These are phyloP conservation scores for Coccinonectria pachysandricola DNA, from an alignment of 2,329 filamentous ascomycete genomes.

Conservation along the genomic window DNA sequence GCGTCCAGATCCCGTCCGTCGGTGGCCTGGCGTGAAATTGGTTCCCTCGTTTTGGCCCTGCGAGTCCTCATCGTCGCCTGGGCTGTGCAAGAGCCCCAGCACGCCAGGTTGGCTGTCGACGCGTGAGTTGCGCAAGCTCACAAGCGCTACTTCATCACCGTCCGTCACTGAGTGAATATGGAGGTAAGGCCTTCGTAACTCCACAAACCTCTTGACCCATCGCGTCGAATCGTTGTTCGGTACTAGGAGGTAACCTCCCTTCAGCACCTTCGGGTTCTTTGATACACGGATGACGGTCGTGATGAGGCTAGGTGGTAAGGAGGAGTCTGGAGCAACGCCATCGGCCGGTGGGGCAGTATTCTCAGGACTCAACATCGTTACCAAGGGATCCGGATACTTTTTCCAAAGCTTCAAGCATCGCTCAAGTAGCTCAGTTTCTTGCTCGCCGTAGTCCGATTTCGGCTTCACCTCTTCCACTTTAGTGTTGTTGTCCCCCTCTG, in stretches of 20 bases:
- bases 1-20: slow-evolving; percentile 39
- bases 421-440: slow-evolving; percentile 37
- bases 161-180: slow-evolving; percentile 79
- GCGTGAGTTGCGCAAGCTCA: slow-evolving; percentile 81
- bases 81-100: slow-evolving; percentile 58
- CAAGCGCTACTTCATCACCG: slow-evolving; percentile 81
- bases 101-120: slow-evolving; percentile 89
- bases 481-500: slow-evolving; percentile 10
- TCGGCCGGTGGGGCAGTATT: slow-evolving; percentile 61
- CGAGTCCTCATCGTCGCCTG: slow-evolving; percentile 27
- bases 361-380: slow-evolving; percentile 44
- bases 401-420: slow-evolving; percentile 57
- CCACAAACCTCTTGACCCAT: slow-evolving; percentile 89
- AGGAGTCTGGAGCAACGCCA: slow-evolving; percentile 41
- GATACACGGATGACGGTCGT: slow-evolving; percentile 67
- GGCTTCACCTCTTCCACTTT: slow-evolving; percentile 16
- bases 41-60: slow-evolving; percentile 22
- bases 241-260: slow-evolving; percentile 78
- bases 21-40: slow-evolving; percentile 36
- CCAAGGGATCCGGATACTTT: slow-evolving; percentile 45
- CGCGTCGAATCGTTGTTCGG: slow-evolving; percentile 71
- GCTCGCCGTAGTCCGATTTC: slow-evolving; percentile 34
- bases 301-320: slow-evolving; percentile 52
- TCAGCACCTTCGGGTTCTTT: slow-evolving; percentile 73
- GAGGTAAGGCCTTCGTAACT: slow-evolving; percentile 82